Base-by-base conservation (phyloP, 768 basidiomycete species). In the Megacollybia marginata region DNA sequence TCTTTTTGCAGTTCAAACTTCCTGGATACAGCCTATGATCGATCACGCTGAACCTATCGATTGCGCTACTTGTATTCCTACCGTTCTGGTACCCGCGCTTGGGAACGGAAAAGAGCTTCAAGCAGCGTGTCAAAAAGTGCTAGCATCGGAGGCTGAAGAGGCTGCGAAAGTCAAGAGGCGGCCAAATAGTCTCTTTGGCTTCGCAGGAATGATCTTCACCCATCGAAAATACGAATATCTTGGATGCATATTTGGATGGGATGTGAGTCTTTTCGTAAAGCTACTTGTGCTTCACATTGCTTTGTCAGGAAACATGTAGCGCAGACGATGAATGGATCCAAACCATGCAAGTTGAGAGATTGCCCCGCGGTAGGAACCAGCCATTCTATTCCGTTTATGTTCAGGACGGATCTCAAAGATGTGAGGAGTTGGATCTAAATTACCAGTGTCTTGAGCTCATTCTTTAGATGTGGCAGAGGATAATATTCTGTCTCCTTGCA, bases 181-280 rank as follows among this genome's bases (percentile, higher is more conserved):
- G 12, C 57, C 46, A 36, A 46, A 13, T 33, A 40, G 28, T 36
- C 42, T 78, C 10, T 62, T 65, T 54, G 65, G 72, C 55, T 78
- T 74, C 50, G 75, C 77, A 31, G 78, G 79, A 10, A 70, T 75
- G 72, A 60, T 72, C 28, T 74, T 78, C 49, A 55, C 57, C 45
- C 75, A 78, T 55, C 57, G 45, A 35, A 61, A 54, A 44, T 70
- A 69, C 47, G 62, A 59, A 6, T 75, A 76, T 54, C 48, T 63
- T 8, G 76, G 72, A 18, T 72, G 70, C 43, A 71, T 79, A 36
- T 63, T 66, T 46, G 71, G 69, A 9, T 80, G 78, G 78, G 74
- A 78, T 60, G 76, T 78, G 52, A 42, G 66, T 61, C 6, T 36
- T 20, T 8, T 38, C 10, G 15, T 45, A 11, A 45, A 19, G n/a